phyloP scores from a whole-genome alignment of 768 basidiomycete species.

The Amanita thiersii region DNA sequence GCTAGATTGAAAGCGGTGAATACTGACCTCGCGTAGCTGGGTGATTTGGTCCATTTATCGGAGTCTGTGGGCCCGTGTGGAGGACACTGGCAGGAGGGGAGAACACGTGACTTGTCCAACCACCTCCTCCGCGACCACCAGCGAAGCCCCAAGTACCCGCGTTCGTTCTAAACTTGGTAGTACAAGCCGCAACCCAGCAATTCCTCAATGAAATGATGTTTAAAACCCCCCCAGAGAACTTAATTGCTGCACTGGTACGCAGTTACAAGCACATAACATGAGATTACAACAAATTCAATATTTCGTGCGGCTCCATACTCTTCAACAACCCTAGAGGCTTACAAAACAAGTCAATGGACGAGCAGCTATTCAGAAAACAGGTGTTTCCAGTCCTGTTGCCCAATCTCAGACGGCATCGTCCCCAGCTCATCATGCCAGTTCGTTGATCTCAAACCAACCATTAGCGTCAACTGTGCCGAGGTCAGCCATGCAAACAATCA shows the following conservation, averaged over 20 bases:
- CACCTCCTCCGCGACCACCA: slow-evolving; percentile 7
- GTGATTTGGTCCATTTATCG: no score
- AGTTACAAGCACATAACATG: not conserved
- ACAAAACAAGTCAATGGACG: slow-evolving; percentile 6
- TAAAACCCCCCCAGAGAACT: slow-evolving; percentile 5
- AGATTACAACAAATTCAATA: slow-evolving; percentile 1
- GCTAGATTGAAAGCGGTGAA: slow-evolving; percentile 5
- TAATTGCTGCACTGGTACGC: slow-evolving; percentile 1
- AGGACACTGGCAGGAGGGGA: no score
- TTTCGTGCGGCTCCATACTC: not conserved
- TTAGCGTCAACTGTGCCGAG: not conserved
- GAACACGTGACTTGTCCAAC: slow-evolving; percentile 2
- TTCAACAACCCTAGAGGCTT: slow-evolving; percentile 3
- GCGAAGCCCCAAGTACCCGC: slow-evolving; percentile 7
- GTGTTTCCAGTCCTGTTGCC: slow-evolving; percentile 5
- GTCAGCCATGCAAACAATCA: slow-evolving; percentile 6
- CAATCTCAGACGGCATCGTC: slow-evolving; percentile 4
- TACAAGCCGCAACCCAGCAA: slow-evolving; percentile 10
- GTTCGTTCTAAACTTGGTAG: slow-evolving; percentile 2
- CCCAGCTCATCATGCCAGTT: slow-evolving; percentile 4
- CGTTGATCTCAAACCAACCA: slow-evolving; percentile 1
- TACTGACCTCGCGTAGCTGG: slow-evolving; percentile 38
- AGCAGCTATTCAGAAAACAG: slow-evolving; percentile 1
- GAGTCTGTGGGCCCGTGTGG: no score
- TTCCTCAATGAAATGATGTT: slow-evolving; percentile 5